Conservation (phyloP, 306 rosid genomes). For the Cicer judaicum region DNA sequence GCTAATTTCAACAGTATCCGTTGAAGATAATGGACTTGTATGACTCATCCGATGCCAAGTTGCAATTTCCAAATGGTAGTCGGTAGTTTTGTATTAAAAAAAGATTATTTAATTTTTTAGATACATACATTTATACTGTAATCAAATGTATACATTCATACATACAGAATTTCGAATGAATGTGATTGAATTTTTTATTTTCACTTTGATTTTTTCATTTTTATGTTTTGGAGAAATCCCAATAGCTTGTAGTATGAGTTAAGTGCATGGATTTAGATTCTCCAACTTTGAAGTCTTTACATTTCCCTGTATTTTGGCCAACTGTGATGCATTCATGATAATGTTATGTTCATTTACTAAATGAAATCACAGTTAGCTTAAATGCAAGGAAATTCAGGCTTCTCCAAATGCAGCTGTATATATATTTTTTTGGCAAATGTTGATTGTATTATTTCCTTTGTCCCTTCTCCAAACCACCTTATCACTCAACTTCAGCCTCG, state of each 20-base stretch:
- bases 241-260: background rate
- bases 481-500: too few species aligned
- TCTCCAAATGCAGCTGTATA: too few species aligned
- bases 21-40: slow-evolving; percentile 11
- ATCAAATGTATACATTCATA: background rate
- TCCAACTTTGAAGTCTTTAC: background rate
- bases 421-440: too few species aligned
- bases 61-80: background rate
- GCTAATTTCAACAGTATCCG: slow-evolving; percentile 51
- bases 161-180: background rate
- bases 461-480: too few species aligned
- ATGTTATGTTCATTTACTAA: background rate
- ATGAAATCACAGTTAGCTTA: background rate
- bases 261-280: slow-evolving; percentile 1
- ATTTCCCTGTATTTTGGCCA: background rate
- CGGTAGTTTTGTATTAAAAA: background rate
- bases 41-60: too few species aligned
- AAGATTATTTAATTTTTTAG: background rate
- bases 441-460: too few species aligned
- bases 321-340: too few species aligned
- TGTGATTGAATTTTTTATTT: background rate
- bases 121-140: background rate
- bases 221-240: background rate
- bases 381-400: too few species aligned
- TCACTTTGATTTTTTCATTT: background rate